Conservation (phyloP, 306 rosid genomes). For the Sechiopsis laciniata region DNA sequence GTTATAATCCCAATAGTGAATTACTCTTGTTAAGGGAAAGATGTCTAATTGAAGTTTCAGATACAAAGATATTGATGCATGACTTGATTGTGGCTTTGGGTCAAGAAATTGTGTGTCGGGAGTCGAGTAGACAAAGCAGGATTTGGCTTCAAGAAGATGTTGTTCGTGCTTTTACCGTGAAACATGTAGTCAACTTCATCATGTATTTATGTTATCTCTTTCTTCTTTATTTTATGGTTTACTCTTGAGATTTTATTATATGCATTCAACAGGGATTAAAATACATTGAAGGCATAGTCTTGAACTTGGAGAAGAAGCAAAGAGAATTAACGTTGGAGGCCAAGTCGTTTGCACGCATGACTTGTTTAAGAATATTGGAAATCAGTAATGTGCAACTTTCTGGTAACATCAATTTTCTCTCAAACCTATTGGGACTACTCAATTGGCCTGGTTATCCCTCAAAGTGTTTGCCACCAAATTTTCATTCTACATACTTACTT, state of each 20-base stretch:
- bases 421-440: neutral
- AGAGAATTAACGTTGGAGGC: neutral
- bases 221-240: neutral
- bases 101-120: conserved; percentile 6
- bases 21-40: neutral
- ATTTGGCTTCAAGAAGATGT: conserved; percentile 18
- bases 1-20: neutral
- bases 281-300: conserved; percentile 6
- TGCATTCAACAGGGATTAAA: conserved; percentile 7
- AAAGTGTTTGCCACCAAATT: neutral
- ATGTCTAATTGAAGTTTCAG: conserved; percentile 1
- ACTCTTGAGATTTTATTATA: neutral
- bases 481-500: neutral
- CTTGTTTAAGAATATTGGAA: neutral
- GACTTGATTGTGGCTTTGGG: conserved; percentile 12
- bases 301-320: neutral
- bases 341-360: neutral
- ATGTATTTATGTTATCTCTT: neutral
- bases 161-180: neutral
- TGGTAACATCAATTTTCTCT: neutral
- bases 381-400: neutral
- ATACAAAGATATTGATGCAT: conserved; percentile 21
- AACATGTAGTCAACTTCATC: neutral
- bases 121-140: conserved; percentile 10
- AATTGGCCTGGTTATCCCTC: conserved; percentile 1